phyloP scores from a whole-genome alignment of 2,329 filamentous ascomycete genomes.

The Emmonsiellopsis sp. region DNA sequence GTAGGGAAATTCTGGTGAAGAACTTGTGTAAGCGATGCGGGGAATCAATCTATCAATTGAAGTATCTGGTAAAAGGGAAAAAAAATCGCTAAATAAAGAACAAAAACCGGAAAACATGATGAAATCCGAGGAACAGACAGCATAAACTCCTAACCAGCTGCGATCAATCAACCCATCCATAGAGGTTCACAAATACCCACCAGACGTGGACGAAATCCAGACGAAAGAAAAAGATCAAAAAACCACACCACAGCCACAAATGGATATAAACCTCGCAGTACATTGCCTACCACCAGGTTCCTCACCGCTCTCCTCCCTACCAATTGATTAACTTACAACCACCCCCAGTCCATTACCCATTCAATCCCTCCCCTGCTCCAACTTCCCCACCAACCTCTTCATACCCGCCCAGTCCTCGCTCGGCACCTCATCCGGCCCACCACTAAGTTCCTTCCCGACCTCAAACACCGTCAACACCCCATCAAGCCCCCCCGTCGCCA shows the following conservation, averaged over 20 bases:
- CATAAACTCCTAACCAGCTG: too few relatives aligned
- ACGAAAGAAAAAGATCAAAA: neutral
- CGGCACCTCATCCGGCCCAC: slow-evolving; percentile 73
- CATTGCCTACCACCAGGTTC: neutral
- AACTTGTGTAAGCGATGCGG: too few relatives aligned
- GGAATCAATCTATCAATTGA: too few relatives aligned
- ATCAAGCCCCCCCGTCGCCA: slow-evolving; percentile 87
- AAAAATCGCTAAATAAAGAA: too few relatives aligned
- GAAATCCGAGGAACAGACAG: too few relatives aligned
- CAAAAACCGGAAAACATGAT: too few relatives aligned
- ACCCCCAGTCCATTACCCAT: neutral
- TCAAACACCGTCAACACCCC: slow-evolving; percentile 88
- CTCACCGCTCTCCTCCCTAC: neutral
- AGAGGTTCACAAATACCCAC: too few relatives aligned
- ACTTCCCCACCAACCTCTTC: slow-evolving; percentile 73
- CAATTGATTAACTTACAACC: neutral
- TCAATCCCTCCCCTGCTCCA: slow-evolving; percentile 48
- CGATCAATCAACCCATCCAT: too few relatives aligned
- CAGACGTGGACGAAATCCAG: neutral
- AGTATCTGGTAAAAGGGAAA: neutral
- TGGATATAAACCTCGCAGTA: slow-evolving; percentile 15
- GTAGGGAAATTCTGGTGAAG: neutral
- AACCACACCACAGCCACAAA: slow-evolving; percentile 10
- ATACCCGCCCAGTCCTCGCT: slow-evolving; percentile 88
- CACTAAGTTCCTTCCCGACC: slow-evolving; percentile 61